Base-by-base conservation (phyloP, 345 rosid genomes). In the Lenwebbia sp. region DNA sequence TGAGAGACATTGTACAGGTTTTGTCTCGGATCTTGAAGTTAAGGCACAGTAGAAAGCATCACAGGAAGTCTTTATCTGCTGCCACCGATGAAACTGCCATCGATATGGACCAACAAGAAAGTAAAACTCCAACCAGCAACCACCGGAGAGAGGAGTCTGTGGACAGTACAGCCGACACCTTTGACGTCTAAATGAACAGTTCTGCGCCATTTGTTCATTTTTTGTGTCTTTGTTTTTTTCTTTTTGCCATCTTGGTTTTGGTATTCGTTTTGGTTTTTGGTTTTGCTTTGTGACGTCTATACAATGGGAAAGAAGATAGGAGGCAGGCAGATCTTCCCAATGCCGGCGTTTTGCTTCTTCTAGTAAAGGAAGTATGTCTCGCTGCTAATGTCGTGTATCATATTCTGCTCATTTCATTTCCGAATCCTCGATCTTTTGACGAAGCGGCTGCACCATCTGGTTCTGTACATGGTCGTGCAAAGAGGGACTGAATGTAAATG, bases 1-100 rank as follows among this genome's bases (percentile, higher is more conserved):
- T 96, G 98, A 93, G 99, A 85, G 99, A 97, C 90, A 93, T 94
- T 44, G 99, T 97, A 70, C 99, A 94, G 90, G 97, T 93, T 54
- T 93, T 97, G 84, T 85, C 96, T 6, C 91, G 95, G 90, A 90
- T 97, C 82, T 88, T 95, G 55, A 96, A 96, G 87, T 19, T 88
- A 57, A 94, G 98, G 86, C 96, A 93, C 89, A 85, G 26, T 44
- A 95, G 88, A 88, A 93, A 89, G 88, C 96, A 93, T 86, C 97
- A 90, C 86, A 90, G 87, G 90, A 91, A 90, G 53, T 91, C 93
- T 28, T 86, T 53, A 13, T 92, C 94, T 60, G 88, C 90, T 3
- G 86, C 92, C 4, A 88, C 89, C 8, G 95, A 90, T 33, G 97
- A 93, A 33, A 88, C 91, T 85, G 86, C 92, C 28, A 85, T 92